phyloP scores from a whole-genome alignment of 768 basidiomycete species.

The Suillus spraguei region DNA sequence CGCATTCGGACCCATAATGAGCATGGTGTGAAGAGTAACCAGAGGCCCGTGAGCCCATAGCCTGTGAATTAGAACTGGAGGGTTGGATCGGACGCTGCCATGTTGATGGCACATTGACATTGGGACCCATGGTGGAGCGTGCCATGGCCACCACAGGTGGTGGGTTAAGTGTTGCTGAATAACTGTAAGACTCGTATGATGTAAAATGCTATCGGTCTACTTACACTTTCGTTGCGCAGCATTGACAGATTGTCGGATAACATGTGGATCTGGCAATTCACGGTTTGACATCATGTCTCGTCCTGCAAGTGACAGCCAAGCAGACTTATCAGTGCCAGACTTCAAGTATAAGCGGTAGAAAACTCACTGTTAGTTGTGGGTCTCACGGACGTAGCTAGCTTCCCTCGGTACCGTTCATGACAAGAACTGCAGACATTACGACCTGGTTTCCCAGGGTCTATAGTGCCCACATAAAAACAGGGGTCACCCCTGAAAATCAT shows the following conservation, averaged over 20 bases:
- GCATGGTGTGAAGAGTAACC: background rate
- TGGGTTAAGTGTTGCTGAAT: background rate
- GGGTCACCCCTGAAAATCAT: background rate
- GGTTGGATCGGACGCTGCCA: too few species aligned
- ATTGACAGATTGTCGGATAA: background rate
- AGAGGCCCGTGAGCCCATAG: too few species aligned
- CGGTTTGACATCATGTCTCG: background rate
- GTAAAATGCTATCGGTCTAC: background rate
- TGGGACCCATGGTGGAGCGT: background rate
- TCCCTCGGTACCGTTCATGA: background rate
- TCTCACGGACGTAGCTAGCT: background rate
- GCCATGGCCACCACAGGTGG: background rate
- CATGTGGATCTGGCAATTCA: background rate
- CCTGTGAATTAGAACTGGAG: too few species aligned
- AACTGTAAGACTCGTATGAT: background rate
- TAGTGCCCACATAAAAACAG: background rate
- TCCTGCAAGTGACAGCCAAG: too few species aligned
- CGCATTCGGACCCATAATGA: background rate
- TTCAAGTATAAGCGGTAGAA: too few species aligned
- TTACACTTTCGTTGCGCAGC: background rate
- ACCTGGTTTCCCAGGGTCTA: background rate
- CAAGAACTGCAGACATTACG: background rate
- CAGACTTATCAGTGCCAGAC: too few species aligned
- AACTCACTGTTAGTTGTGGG: background rate
- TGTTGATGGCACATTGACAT: background rate